Evolutionary conservation across 169 alveolate species (phyloP).

Genomic region (Plasmodium vinckei): DNA sequence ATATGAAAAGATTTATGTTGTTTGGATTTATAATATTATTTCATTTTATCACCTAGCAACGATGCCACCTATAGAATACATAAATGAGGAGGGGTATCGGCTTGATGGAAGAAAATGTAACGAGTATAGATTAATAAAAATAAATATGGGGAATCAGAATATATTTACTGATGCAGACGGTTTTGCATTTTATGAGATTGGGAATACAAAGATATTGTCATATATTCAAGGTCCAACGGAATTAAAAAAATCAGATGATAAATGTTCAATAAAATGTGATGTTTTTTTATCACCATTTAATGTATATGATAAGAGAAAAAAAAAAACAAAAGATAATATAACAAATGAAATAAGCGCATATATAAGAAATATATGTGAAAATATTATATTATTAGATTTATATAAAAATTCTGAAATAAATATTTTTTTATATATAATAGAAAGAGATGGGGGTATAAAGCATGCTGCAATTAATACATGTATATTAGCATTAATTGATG

Average conservation of each 20-base stretch:
- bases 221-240: conserved; percentile 76
- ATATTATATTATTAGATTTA: conserved; percentile 80
- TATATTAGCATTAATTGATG: conserved; percentile 84
- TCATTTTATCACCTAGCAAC: neutral
- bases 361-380: conserved; percentile 70
- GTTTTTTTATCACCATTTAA: conserved; percentile 74
- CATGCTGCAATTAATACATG: conserved; percentile 84
- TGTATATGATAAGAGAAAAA: conserved; percentile 59
- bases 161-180: conserved; percentile 72
- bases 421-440: conserved; percentile 39
- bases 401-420: conserved; percentile 58
- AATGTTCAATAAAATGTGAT: conserved; percentile 69
- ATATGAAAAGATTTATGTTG: neutral
- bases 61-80: conserved; percentile 77
- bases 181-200: conserved; percentile 65
- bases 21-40: neutral
- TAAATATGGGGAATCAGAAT: conserved; percentile 79
- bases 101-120: conserved; percentile 83
- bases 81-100: conserved; percentile 85
- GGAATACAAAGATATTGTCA: conserved; percentile 69
- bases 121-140: conserved; percentile 81
- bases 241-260: conserved; percentile 65
- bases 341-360: conserved; percentile 76
- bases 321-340: conserved; percentile 64
- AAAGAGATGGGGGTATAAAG: conserved; percentile 79